These are phyloP conservation scores for Saprolegnia diclina DNA, from an alignment of 352 stramenopile species.

Conservation along the genomic window DNA sequence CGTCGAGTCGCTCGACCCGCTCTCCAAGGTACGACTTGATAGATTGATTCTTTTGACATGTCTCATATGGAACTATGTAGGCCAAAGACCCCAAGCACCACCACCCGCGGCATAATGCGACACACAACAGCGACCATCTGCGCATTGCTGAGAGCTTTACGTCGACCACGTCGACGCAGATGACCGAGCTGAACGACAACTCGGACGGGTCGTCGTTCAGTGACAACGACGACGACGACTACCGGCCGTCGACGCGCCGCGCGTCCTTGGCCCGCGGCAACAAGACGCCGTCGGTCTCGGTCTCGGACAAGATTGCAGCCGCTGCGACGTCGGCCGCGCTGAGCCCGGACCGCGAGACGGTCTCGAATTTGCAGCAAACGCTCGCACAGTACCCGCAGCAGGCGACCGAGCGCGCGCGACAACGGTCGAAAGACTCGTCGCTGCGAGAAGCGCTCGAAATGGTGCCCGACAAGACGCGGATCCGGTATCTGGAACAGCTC, in stretches of 20 bases:
- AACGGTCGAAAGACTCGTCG: slow-evolving; percentile 68
- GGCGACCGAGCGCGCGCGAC: slow-evolving; percentile 65
- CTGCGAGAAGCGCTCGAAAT: slow-evolving; percentile 71
- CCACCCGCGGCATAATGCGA: neutral
- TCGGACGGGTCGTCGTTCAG: slow-evolving; percentile 18
- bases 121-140: neutral
- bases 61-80: too few relatives aligned
- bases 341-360: neutral
- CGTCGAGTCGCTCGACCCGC: slow-evolving; percentile 70
- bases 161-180: slow-evolving; percentile 3
- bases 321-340: neutral
- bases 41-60: too few relatives aligned
- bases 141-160: slow-evolving; percentile 11
- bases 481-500: slow-evolving; percentile 84
- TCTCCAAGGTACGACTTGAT: slow-evolving; percentile 25
- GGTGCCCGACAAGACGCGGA: slow-evolving; percentile 71
- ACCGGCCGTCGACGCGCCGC: slow-evolving; percentile 1
- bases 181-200: slow-evolving; percentile 3
- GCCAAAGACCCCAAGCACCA: neutral
- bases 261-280: slow-evolving; percentile 3
- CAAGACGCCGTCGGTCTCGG: neutral
- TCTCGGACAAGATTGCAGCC: neutral
- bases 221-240: slow-evolving; percentile 25
- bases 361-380: slow-evolving; percentile 24
- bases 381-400: slow-evolving; percentile 52